phyloP scores from a whole-genome alignment of 164 flowering plant genomes.

The Macadamia integrifolia region DNA sequence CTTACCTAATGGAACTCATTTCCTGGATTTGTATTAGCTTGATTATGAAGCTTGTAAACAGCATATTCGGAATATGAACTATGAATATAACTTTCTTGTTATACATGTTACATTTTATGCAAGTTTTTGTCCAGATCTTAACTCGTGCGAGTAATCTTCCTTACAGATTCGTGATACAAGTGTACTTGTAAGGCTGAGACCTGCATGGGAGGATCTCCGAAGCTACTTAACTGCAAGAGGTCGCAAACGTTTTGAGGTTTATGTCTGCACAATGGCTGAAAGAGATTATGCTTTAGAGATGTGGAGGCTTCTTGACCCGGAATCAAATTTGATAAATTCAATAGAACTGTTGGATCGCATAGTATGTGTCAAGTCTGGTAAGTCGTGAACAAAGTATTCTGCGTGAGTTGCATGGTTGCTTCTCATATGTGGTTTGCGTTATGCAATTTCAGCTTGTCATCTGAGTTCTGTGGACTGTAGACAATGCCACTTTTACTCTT shows the following conservation, averaged over 20 bases:
- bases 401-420: background rate
- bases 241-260: constrained; percentile 99
- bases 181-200: constrained; percentile 98
- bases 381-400: constrained; percentile 13
- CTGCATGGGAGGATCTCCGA: constrained; percentile 99
- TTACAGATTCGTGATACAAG: constrained; percentile 97
- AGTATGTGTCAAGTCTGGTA: constrained; percentile 96
- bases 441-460: background rate
- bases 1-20: background rate
- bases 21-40: too few species aligned
- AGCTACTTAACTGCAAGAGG: constrained; percentile 96
- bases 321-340: constrained; percentile 70
- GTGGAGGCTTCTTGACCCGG: constrained; percentile 99
- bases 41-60: background rate
- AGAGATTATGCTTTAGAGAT: constrained; percentile 98
- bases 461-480: background rate
- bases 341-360: constrained; percentile 75
- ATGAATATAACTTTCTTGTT: background rate
- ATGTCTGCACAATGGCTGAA: constrained; percentile 99
- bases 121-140: background rate
- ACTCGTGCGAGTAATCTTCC: constrained; percentile 2
- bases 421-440: background rate
- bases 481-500: background rate
- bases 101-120: background rate
- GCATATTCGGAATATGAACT: background rate